These are phyloP conservation scores for Coemansia sp. DNA, from an alignment of 192 early-diverging fungal species.

Conservation along the genomic window DNA sequence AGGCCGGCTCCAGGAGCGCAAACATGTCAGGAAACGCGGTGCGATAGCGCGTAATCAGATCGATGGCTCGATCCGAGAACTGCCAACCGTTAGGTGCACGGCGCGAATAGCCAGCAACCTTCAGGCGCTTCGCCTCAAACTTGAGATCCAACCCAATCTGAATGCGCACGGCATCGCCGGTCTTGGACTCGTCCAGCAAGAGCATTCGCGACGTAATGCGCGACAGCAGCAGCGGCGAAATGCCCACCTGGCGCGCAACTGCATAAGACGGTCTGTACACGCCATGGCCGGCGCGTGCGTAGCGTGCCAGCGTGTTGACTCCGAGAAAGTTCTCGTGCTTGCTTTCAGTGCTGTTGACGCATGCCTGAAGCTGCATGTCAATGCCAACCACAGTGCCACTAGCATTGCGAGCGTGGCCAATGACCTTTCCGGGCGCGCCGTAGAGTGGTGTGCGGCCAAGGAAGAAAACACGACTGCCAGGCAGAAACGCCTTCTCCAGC, in stretches of 20 bases:
- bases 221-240: constrained; percentile 70
- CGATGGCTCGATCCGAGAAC: constrained; percentile 76
- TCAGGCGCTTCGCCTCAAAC: constrained; percentile 82
- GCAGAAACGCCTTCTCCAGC: constrained; percentile 71
- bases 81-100: constrained; percentile 82
- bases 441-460: constrained; percentile 68
- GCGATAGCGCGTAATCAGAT: constrained; percentile 73
- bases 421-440: constrained; percentile 70
- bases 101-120: constrained; percentile 85
- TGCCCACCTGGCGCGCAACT: constrained; percentile 66
- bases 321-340: constrained; percentile 42
- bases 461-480: constrained; percentile 74
- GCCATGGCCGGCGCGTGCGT: constrained; percentile 15
- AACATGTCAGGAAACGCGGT: constrained; percentile 64
- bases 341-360: constrained; percentile 10
- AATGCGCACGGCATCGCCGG: constrained; percentile 56
- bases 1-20: constrained; percentile 19
- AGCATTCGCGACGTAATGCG: constrained; percentile 80
- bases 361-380: constrained; percentile 38
- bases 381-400: constrained; percentile 19
- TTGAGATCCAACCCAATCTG: constrained; percentile 90
- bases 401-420: constrained; percentile 53
- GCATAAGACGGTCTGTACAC: constrained; percentile 65
- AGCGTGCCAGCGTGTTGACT: constrained; percentile 26
- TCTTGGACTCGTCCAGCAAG: constrained; percentile 56